Evolutionary conservation across 2,329 filamentous ascomycete species (phyloP).

Genomic region (Periglandula ipomoeae): DNA sequence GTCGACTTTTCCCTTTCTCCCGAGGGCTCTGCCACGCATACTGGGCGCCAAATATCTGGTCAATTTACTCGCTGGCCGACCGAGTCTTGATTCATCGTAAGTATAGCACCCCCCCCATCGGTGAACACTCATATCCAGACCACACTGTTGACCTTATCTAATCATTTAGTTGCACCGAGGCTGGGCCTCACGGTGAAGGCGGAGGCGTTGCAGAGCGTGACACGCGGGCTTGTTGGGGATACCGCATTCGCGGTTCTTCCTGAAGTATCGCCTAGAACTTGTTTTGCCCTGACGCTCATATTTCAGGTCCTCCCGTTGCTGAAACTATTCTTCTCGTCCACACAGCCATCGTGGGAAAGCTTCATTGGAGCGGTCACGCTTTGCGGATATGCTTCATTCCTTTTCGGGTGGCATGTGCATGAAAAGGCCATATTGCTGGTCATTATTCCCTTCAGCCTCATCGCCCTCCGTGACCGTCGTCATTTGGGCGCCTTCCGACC

Average conservation of each 20-base stretch:
- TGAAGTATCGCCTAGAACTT: constrained; percentile 69
- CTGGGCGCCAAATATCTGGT: constrained; percentile 97
- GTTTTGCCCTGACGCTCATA: constrained; percentile 72
- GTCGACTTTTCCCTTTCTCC: constrained; percentile 86
- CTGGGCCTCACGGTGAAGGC: constrained; percentile 64
- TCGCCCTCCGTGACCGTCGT: constrained; percentile 80
- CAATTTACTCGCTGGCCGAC: constrained; percentile 88
- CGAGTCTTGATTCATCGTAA: constrained; percentile 71
- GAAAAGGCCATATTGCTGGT: constrained; percentile 94
- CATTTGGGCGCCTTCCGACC: constrained; percentile 89
- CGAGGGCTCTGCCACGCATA: constrained; percentile 93
- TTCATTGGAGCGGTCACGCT: constrained; percentile 86
- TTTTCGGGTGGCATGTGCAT: constrained; percentile 98
- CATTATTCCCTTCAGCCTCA: constrained; percentile 88
- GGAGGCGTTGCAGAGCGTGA: constrained; percentile 78
- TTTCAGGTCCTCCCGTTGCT: constrained; percentile 74
- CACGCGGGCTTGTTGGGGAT: constrained; percentile 85
- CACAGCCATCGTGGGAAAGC: constrained; percentile 71
- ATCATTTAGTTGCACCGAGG: constrained; percentile 61
- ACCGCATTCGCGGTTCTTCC: constrained; percentile 90
- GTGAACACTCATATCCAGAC: too few species aligned
- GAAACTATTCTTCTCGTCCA: constrained; percentile 56
- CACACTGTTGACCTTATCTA: neutral
- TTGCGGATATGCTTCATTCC: constrained; percentile 90
- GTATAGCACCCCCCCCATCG: too few species aligned